Conservation (phyloP, 2,329 filamentous ascomycete genomes). For the Dactylellina leptospora region DNA sequence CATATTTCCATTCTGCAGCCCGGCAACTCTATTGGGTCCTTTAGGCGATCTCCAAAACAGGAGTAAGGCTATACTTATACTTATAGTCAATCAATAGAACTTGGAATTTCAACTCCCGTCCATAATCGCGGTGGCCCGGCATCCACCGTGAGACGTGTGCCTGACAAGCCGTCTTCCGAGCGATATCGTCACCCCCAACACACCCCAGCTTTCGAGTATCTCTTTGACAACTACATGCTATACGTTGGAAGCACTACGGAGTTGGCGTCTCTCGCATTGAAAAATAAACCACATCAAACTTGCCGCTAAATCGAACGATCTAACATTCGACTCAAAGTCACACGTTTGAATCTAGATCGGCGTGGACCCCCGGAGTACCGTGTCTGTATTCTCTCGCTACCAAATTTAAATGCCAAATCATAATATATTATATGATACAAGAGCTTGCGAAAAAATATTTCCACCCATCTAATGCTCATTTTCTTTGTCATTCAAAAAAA, state of each 20-base stretch:
- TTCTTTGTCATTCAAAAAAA: not conserved
- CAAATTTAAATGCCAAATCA: conserved; percentile 5
- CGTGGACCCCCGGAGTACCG: not conserved
- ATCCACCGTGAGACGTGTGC: conserved; percentile 2
- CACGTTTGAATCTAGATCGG: not conserved
- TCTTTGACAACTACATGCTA: no score
- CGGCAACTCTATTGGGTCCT: not conserved
- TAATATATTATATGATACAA: not conserved
- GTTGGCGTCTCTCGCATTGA: no score
- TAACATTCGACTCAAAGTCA: no score
- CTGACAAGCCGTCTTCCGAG: conserved; percentile 1
- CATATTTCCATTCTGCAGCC: conserved; percentile 2
- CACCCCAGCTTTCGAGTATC: no score
- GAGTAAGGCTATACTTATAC: no score
- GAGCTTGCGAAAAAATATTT: not conserved
- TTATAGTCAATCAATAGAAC: no score
- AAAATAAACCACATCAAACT: no score
- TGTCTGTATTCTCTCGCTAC: conserved; percentile 2
- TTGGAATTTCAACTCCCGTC: no score
- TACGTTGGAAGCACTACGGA: no score
- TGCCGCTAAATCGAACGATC: no score
- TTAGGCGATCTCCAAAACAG: not conserved
- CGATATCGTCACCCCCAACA: no score
- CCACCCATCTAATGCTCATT: conserved; percentile 12
- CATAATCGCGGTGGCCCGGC: conserved; percentile 18